These are phyloP conservation scores for Starmerella davenportii DNA, from an alignment of 805 yeast genomes.

Conservation along the genomic window DNA sequence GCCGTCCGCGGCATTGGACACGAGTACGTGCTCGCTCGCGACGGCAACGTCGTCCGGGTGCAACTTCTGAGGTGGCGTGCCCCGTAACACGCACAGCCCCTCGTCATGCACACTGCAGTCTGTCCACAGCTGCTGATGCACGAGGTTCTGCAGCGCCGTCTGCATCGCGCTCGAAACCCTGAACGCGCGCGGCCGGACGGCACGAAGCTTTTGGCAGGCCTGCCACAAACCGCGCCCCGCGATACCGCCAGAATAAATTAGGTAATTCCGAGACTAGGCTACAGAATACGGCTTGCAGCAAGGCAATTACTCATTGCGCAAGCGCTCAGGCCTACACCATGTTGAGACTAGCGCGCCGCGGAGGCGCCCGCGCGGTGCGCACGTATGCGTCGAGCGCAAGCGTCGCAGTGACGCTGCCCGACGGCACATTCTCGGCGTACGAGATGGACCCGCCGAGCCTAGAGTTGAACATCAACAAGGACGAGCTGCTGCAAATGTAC, in stretches of 20 bases:
- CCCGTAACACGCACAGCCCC: constrained; percentile 13
- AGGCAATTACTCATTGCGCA: not conserved
- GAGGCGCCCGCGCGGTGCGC: not conserved
- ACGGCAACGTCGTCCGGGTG: constrained; percentile 22
- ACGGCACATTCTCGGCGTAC: constrained; percentile 70
- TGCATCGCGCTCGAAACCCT: too few relatives aligned
- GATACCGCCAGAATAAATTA: too few relatives aligned
- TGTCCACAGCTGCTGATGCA: constrained; percentile 26
- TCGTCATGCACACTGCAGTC: constrained; percentile 1
- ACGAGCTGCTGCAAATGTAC: constrained; percentile 74
- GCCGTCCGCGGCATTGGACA: constrained; percentile 14
- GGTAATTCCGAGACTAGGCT: too few relatives aligned
- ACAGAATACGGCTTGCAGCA: too few relatives aligned
- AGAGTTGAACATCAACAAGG: constrained; percentile 62
- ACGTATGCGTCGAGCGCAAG: not conserved
- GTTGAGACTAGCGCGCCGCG: not conserved
- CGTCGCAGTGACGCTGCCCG: constrained; percentile 37
- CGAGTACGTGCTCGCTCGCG: constrained; percentile 13
- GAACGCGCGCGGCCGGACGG: too few relatives aligned
- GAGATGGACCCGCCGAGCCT: constrained; percentile 58
- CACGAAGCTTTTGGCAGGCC: too few relatives aligned
- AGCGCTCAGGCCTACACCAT: not conserved
- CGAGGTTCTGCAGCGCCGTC: constrained; percentile 16
- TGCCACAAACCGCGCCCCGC: too few relatives aligned
- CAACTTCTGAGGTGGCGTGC: constrained; percentile 23